Conservation (phyloP, 2,329 filamentous ascomycete genomes). For the Claviceps monticola region DNA sequence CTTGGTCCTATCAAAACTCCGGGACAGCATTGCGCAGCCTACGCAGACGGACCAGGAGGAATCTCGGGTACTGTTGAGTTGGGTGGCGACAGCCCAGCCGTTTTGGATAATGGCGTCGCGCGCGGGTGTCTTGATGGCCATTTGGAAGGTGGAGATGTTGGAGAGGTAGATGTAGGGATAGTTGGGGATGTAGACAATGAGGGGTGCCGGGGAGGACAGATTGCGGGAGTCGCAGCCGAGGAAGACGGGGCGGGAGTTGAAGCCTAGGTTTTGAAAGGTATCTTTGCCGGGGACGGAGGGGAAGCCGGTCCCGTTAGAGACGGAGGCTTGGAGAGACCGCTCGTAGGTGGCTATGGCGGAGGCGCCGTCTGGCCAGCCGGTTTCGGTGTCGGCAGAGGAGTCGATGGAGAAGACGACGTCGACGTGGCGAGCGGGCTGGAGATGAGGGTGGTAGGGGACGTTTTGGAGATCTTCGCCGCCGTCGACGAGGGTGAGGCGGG, state of each 20-base stretch:
- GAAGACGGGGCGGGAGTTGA: constrained; percentile 47
- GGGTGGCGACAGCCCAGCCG: constrained; percentile 71
- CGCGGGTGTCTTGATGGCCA: constrained; percentile 46
- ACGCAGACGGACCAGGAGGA: constrained; percentile 69
- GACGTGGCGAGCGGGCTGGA: constrained; percentile 34
- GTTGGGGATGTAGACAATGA: constrained; percentile 74
- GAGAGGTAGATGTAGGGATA: constrained; percentile 61
- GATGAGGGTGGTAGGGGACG: constrained; percentile 57
- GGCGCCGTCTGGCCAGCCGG: constrained; percentile 46
- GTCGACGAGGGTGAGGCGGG: constrained; percentile 59
- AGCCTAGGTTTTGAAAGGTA: constrained; percentile 42
- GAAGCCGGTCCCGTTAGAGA: constrained; percentile 42
- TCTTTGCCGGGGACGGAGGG: constrained; percentile 40
- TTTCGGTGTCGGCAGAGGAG: constrained; percentile 45
- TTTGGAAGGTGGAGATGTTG: constrained; percentile 69
- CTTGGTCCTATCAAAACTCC: constrained; percentile 59
- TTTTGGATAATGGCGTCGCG: constrained; percentile 76
- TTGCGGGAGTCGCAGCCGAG: constrained; percentile 48
- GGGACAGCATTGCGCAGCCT: constrained; percentile 70
- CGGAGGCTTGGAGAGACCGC: constrained; percentile 31
- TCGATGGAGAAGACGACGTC: constrained; percentile 54
- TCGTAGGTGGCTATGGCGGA: constrained; percentile 44
- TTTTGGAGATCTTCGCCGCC: constrained; percentile 72
- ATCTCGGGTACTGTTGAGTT: constrained; percentile 67
- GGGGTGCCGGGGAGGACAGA: constrained; percentile 42